Evolutionary conservation across 2,329 filamentous ascomycete species (phyloP), one percentile per base, ranked within the genome.

Genomic region (Fusarium palustre): DNA sequence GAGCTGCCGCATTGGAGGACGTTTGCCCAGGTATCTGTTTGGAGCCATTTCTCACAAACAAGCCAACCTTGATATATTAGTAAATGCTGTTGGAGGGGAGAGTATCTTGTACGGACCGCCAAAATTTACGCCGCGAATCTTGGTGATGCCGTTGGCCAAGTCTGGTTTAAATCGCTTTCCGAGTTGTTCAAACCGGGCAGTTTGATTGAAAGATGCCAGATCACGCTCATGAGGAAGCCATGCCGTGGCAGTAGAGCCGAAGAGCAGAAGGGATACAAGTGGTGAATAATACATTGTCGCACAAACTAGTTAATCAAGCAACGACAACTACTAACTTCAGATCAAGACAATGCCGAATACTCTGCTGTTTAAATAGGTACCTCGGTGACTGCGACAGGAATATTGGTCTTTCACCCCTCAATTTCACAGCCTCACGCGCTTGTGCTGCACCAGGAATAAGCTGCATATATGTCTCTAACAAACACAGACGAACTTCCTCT

Each of bases 91-190:
- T 0, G 1, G 2, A 18, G 22, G 3, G 10, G 3, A 4, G 8
- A 3, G 11, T 13, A 4, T 7, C 0, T 30, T 30, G 1, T 4
- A 49, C 45, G 4, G 16, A 54, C 68, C 68, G 3, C 68, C 68
- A 12, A 70, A 70, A 33, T 65, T 70, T 33, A 70, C 68, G 0
- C 68, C 68, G 1, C 68, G 68, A 2, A 70, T 70, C 30, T 70
- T 70, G 38, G 55, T 70, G 0, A 70, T 33, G 1, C 67, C 67
- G 1, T 22, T 33, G 2, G 43, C 24, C 1, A 70, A n/a, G 4
- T 52, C 18, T 11, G 68, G 67, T 7, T 70, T 42, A 10, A 64
- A 70, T 2, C 68, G 45, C 5, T 70, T 70, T 1, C 67, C 68
- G 1, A 70, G 63, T 16, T 70, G 46, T 28, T 68, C 68, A 12